These are phyloP conservation scores for Furcasterigmium furcatum DNA, from an alignment of 2,329 filamentous ascomycete genomes.

Conservation along the genomic window DNA sequence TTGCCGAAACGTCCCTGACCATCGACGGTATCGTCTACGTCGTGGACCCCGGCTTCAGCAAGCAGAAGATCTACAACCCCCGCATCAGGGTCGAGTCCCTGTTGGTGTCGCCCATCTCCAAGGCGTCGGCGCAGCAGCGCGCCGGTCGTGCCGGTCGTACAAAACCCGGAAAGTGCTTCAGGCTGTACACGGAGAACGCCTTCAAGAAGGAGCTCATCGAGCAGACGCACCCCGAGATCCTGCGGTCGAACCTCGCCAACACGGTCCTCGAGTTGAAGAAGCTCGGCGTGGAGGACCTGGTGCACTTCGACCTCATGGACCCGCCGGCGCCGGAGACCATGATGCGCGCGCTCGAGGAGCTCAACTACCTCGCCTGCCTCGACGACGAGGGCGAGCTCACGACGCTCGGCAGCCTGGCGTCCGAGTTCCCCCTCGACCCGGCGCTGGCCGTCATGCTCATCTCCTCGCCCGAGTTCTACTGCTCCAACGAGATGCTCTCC, in stretches of 20 bases:
- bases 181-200: conserved; percentile 88
- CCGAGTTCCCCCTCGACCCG: conserved; percentile 93
- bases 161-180: conserved; percentile 95
- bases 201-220: conserved; percentile 99
- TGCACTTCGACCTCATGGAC: conserved; percentile 99
- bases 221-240: conserved; percentile 93
- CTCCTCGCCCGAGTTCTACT: conserved; percentile 95
- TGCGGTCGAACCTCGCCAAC: conserved; percentile 90
- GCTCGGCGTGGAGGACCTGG: conserved; percentile 89
- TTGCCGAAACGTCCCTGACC: conserved; percentile 94
- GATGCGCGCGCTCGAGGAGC: conserved; percentile 95
- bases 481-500: conserved; percentile 96
- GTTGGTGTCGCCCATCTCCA: conserved; percentile 96
- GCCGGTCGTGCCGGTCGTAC: conserved; percentile 99
- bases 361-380: conserved; percentile 94
- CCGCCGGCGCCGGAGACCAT: conserved; percentile 96
- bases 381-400: conserved; percentile 97
- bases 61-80: conserved; percentile 99
- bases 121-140: conserved; percentile 93
- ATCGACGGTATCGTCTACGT: conserved; percentile 99
- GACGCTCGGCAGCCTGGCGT: conserved; percentile 77
- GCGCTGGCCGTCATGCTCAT: conserved; percentile 97
- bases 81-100: conserved; percentile 94
- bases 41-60: conserved; percentile 98
- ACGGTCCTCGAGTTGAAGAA: conserved; percentile 98